Conservation (phyloP, 306 rosid species). For the Ormosia emarginata region DNA sequence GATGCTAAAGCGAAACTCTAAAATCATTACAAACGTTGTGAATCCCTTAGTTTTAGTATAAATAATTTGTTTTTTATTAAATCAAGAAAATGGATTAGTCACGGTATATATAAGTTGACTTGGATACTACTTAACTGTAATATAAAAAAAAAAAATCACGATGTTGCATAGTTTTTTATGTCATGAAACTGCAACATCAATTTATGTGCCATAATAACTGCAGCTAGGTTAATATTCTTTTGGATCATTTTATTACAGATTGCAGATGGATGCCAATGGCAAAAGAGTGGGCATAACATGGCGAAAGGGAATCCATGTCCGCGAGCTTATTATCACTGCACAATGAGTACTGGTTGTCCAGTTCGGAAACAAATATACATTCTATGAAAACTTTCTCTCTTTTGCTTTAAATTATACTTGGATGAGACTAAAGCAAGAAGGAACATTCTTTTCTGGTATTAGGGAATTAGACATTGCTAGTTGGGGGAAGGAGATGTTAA, state of each 20-base stretch:
- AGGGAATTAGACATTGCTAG: neutral
- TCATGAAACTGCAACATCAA: neutral
- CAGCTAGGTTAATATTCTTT: neutral
- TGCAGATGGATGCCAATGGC: conserved; percentile 76
- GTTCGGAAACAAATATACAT: conserved; percentile 59
- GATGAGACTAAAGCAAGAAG: neutral
- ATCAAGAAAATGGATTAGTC: no score
- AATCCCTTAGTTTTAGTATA: no score
- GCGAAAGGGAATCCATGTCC: conserved; percentile 82
- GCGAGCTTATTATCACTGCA: conserved; percentile 71
- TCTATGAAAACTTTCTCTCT: neutral
- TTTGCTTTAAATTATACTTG: neutral
- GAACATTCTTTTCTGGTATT: no score
- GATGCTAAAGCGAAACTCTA: no score
- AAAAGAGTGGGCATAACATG: conserved; percentile 75
- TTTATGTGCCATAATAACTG: neutral
- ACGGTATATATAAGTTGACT: no score
- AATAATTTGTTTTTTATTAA: no score
- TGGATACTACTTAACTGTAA: no score
- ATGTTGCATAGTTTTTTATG: neutral
- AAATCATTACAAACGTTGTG: no score
- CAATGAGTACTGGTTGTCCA: conserved; percentile 62
- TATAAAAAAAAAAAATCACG: neutral
- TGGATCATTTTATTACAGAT: conserved; percentile 29
- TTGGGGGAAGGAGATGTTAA: neutral